Conservation (phyloP, 768 basidiomycete species). For the Atractiella rhizophila region DNA sequence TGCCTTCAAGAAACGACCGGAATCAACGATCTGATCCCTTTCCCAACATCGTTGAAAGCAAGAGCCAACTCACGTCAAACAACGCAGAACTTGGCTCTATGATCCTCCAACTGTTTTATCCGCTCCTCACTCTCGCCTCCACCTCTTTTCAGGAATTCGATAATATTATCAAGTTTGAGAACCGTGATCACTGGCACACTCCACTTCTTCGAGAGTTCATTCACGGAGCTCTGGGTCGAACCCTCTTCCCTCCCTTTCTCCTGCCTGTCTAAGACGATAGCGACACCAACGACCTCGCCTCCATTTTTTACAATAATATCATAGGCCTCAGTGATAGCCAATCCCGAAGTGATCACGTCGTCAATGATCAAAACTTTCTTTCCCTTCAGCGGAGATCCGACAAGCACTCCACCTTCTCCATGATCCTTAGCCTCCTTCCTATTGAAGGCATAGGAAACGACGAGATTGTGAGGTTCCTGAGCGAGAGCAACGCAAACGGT, state of each 20-base stretch:
- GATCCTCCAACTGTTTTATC: slow-evolving; percentile 48
- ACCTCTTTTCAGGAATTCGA: slow-evolving; percentile 51
- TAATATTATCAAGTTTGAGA: slow-evolving; percentile 59
- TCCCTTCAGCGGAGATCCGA: slow-evolving; percentile 58
- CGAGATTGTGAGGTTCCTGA: slow-evolving; percentile 33
- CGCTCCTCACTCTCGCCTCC: slow-evolving; percentile 37
- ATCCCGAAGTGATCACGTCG: slow-evolving; percentile 83
- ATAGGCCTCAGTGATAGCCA: slow-evolving; percentile 62
- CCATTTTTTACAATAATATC: slow-evolving; percentile 49
- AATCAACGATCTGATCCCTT: too few species aligned
- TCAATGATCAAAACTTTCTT: slow-evolving; percentile 69
- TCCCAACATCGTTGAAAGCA: too few species aligned
- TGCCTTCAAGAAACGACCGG: too few species aligned
- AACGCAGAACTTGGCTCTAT: too few species aligned
- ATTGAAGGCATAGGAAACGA: slow-evolving; percentile 68
- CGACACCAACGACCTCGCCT: slow-evolving; percentile 48
- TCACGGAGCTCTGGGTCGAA: slow-evolving; percentile 40
- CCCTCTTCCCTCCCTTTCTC: slow-evolving; percentile 52
- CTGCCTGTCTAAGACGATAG: slow-evolving; percentile 63
- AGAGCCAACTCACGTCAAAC: too few species aligned
- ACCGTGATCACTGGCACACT: slow-evolving; percentile 53
- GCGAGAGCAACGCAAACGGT: slow-evolving; percentile 50
- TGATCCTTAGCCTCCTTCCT: slow-evolving; percentile 90
- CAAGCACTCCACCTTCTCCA: slow-evolving; percentile 76
- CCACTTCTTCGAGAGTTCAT: slow-evolving; percentile 50